These are phyloP conservation scores for Xylaria sp. DNA, from an alignment of 2,329 filamentous ascomycete genomes.

Conservation along the genomic window DNA sequence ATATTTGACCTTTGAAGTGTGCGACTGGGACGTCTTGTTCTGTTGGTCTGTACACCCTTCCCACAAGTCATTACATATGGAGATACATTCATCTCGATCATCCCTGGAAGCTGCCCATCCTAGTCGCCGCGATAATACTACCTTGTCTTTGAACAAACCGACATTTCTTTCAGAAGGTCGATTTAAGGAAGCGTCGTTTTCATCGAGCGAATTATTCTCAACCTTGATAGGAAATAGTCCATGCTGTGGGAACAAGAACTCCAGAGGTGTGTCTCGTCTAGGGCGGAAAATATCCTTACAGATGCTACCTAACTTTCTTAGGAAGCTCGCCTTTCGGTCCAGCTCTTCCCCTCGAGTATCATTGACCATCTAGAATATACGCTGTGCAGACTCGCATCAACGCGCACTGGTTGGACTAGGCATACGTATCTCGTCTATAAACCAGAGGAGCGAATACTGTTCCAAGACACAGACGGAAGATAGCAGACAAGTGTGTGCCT, in stretches of 20 bases:
- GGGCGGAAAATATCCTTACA: neutral
- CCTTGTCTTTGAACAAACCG: neutral
- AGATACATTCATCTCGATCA: slow-evolving; percentile 6
- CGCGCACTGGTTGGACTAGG: neutral
- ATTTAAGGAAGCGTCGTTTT: neutral
- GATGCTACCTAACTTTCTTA: neutral
- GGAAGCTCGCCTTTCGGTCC: neutral
- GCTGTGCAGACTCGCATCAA: neutral
- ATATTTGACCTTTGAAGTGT: neutral
- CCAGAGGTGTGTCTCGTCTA: neutral
- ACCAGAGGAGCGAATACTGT: neutral
- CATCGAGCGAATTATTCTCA: neutral
- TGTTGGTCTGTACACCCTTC: neutral
- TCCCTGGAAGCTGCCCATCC: neutral
- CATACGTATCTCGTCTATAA: neutral
- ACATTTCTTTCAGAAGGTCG: neutral
- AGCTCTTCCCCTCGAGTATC: neutral
- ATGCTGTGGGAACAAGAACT: neutral
- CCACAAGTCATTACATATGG: neutral
- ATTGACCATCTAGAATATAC: neutral
- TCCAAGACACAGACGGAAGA: neutral
- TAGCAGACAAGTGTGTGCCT: too few relatives aligned
- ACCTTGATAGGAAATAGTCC: neutral
- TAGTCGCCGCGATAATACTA: neutral
- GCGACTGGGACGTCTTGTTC: neutral